These are phyloP conservation scores for Moricandia arvensis DNA, from an alignment of 345 rosid genomes.

Conservation along the genomic window DNA sequence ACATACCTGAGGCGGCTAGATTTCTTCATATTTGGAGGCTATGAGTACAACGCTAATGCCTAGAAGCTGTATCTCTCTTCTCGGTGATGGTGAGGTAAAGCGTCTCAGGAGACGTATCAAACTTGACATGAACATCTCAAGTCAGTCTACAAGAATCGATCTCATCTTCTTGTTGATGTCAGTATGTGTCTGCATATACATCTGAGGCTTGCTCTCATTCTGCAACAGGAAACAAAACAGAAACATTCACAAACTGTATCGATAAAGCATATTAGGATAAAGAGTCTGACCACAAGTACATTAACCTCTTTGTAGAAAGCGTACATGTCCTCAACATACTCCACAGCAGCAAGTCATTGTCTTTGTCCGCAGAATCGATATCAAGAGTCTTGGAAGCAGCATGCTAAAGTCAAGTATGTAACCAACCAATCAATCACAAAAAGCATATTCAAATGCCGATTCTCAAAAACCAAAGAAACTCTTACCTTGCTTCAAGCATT, in stretches of 20 bases:
- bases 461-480: background rate
- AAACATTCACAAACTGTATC: background rate
- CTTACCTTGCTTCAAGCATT: background rate
- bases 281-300: conserved; percentile 31
- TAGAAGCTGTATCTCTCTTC: conserved; percentile 76
- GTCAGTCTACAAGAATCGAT: conserved; percentile 79
- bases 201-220: conserved; percentile 65
- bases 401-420: conserved; percentile 3
- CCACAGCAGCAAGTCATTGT: conserved; percentile 73
- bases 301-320: conserved; percentile 78
- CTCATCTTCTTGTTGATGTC: conserved; percentile 87
- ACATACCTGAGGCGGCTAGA: conserved; percentile 79
- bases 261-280: background rate
- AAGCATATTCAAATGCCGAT: background rate
- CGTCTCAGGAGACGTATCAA: conserved; percentile 80
- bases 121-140: conserved; percentile 80
- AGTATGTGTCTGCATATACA: conserved; percentile 69
- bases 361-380: conserved; percentile 61
- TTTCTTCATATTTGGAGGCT: no score
- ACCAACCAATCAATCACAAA: background rate
- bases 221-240: conserved; percentile 29
- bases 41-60: conserved; percentile 82
- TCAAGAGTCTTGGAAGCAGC: conserved; percentile 69
- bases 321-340: conserved; percentile 91
- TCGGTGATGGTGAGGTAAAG: no score